Evolutionary conservation across 768 basidiomycete species (phyloP), one percentile per base, ranked within the genome.

Genomic region (Boletus sp.): DNA sequence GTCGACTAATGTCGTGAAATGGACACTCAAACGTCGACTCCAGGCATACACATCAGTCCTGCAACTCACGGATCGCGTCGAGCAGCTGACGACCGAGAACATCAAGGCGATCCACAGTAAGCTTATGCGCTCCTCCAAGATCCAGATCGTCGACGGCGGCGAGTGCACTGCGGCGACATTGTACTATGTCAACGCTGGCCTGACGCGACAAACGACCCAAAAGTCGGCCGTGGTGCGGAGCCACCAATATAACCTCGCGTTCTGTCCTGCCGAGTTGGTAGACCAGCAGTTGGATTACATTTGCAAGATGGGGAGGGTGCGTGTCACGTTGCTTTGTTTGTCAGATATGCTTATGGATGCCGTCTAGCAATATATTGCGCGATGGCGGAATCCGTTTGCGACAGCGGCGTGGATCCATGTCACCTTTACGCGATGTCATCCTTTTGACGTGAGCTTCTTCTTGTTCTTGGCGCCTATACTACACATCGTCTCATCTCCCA

Each of bases 321-420:
- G 70, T 57, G 5, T 37, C 25, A 3, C 14, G 14, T 6, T 39
- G 14, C 6, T 34, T 21, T 21, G n/a, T 37, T 39, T 32, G 7
- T 13, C 41, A 25, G 38, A 37, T 6, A 23, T 35, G 14, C 47
- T 50, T 17, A 25, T 35, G 11, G 27, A 32, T 5, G 13, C 8
- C 8, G 3, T 30, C 1, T 15, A 73, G 70, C 72, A 73, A 72
- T 73, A 71, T 51, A 69, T 72, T 42, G 69, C 68, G 4, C 63
- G 67, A 37, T 73, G 71, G 72, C 63, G 72, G 17, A 72, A 73
- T 50, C 71, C 71, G 10, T 73, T 72, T 45, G 71, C 72, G 14
- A 70, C 72, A 2, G 69, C 72, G 11, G 69, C 71, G 8, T 72
- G 71, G 71, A 51, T 72, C 11, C 71, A 72, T 25, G 62, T 72